Base-by-base conservation (phyloP, 2,329 filamentous ascomycete genomes). In the Fusarium metavorans region DNA sequence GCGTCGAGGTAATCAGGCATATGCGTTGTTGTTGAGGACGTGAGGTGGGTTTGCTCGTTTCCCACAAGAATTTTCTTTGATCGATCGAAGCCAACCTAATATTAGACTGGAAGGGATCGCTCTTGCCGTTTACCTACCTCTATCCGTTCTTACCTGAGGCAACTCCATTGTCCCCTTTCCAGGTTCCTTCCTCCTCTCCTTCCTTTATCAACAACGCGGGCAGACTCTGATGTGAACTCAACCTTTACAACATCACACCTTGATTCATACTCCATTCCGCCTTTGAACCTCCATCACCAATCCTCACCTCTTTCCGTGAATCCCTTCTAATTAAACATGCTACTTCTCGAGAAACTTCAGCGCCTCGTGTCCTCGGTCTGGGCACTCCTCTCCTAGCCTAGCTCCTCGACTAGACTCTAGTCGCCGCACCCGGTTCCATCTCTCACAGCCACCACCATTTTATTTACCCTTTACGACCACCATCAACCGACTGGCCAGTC, bases 401-500 rank as follows among this genome's bases (percentile, higher is more conserved):
- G 35, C 54, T 71, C 25, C 54, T 61, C 27, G 56, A 73, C 62
- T 72, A 45, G 27, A 66, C 43, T 70, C 50, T 64, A 61, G 62
- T 50, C 59, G 58, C 58, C 45, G 57, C 30, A 25, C 45, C 45
- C 37, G 43, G 64, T 50, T 54, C 43, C 64, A 45, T 63, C 60
- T 63, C 54, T 61, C 34, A 63, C 64, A 56, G 64, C 64, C 64
- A 61, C 66, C 62, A 68, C 54, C 59, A 70, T 48, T 52, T 52
- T 39, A 35, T 58, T 45, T 61, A 56, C 62, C 58, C 39, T 67
- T 70, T 48, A 30, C 45, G 45, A 43, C 41, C 60, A 54, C 43
- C 69, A 54, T 32, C 52, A 45, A 68, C 50, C 69, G 45, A 50
- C 56, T 73, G 64, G 48, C 67, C 72, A 75, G 66, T 73, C 66